These are phyloP conservation scores for Aspergillus texensis DNA, from an alignment of 2,329 filamentous ascomycete species.

Conservation along the genomic window DNA sequence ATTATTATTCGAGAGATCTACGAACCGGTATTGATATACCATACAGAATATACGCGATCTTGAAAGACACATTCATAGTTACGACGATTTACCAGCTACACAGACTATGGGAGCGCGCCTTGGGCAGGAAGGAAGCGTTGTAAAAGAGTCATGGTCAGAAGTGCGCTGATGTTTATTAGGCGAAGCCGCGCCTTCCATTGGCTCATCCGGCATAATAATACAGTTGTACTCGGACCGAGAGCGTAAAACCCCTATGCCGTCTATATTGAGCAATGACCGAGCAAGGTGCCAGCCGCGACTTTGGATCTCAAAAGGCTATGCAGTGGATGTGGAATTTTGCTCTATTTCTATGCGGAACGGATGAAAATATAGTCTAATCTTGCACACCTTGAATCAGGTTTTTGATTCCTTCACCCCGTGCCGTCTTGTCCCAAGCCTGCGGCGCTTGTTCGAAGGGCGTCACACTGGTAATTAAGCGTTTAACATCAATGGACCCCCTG, in stretches of 20 bases:
- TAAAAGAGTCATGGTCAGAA: too few relatives aligned
- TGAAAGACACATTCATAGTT: too few relatives aligned
- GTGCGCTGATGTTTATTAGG: too few relatives aligned
- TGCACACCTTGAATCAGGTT: conserved; percentile 24
- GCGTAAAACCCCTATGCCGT: neutral
- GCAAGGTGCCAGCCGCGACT: neutral
- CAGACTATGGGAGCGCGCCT: too few relatives aligned
- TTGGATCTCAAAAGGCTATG: neutral
- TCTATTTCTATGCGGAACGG: neutral
- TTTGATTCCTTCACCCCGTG: conserved; percentile 25
- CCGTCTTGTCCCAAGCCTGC: conserved; percentile 36
- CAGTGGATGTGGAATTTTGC: neutral
- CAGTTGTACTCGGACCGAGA: neutral
- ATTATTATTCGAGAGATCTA: too few relatives aligned
- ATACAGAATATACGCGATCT: too few relatives aligned
- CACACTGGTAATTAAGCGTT: conserved; percentile 34
- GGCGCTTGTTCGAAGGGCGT: conserved; percentile 36
- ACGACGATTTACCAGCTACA: too few relatives aligned
- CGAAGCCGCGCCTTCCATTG: neutral
- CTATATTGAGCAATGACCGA: too few relatives aligned
- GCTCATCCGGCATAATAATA: neutral
- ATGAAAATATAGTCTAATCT: neutral
- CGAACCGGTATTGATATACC: too few relatives aligned
- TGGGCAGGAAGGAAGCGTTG: too few relatives aligned
- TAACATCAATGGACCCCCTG: conserved; percentile 26